Evolutionary conservation across 73 alveolate species (phyloP).

Genomic region (Halteria grandinella): DNA sequence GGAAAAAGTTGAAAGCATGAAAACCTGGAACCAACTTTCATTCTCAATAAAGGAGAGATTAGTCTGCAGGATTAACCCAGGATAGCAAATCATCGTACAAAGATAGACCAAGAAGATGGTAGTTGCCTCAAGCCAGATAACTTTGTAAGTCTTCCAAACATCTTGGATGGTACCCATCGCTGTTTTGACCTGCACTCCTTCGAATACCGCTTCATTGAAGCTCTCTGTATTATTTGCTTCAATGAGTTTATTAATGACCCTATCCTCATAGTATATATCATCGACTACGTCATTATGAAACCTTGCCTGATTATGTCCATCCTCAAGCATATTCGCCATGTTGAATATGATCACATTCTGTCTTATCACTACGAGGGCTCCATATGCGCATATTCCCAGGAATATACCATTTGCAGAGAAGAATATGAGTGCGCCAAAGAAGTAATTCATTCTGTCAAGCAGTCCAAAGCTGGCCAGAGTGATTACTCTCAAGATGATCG

Average conservation of each 20-base stretch:
- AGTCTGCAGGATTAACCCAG: slow-evolving; percentile 46
- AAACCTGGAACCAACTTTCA: slow-evolving; percentile 53
- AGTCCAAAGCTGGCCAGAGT: slow-evolving; percentile 32
- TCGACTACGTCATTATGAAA: not conserved
- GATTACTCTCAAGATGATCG: slow-evolving; percentile 23
- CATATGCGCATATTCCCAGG: slow-evolving; percentile 20
- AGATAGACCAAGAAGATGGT: not conserved
- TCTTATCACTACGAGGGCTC: slow-evolving; percentile 23
- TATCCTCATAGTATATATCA: slow-evolving; percentile 32
- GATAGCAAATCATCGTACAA: slow-evolving; percentile 47
- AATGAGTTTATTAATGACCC: slow-evolving; percentile 21
- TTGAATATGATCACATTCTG: slow-evolving; percentile 32
- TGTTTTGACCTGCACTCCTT: slow-evolving; percentile 18
- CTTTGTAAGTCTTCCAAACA: slow-evolving; percentile 33
- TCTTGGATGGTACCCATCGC: slow-evolving; percentile 16
- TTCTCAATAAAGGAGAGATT: slow-evolving; percentile 17
- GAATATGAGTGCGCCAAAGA: slow-evolving; percentile 39
- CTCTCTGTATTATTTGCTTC: slow-evolving; percentile 34
- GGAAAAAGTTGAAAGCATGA: slow-evolving; percentile 13
- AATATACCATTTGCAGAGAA: slow-evolving; percentile 1
- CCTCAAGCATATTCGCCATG: slow-evolving; percentile 23
- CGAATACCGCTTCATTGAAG: slow-evolving; percentile 40
- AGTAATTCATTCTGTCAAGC: slow-evolving; percentile 22
- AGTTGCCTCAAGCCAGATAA: slow-evolving; percentile 34
- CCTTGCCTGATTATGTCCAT: no score